These are phyloP conservation scores for Paxillus involutus DNA, from an alignment of 768 basidiomycete genomes.

Conservation along the genomic window DNA sequence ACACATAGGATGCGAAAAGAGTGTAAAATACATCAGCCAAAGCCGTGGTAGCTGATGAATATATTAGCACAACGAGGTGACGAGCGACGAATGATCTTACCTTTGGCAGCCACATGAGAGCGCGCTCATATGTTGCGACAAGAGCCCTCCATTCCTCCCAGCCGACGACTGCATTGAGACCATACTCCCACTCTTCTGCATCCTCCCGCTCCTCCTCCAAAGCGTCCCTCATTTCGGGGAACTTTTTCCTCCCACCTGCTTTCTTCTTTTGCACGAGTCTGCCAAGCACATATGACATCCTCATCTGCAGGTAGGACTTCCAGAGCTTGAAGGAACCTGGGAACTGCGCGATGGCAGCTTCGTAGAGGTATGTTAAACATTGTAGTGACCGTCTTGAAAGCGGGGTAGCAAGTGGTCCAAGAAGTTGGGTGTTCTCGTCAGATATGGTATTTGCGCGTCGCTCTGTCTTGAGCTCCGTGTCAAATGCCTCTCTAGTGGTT, in stretches of 20 bases:
- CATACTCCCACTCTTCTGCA: constrained; percentile 81
- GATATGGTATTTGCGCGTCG: constrained; percentile 42
- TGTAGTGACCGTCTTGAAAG: constrained; percentile 76
- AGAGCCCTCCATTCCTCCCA: constrained; percentile 95
- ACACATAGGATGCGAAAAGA: constrained; percentile 88
- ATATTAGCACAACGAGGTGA: constrained; percentile 5
- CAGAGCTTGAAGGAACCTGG: constrained; percentile 92
- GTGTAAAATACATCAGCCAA: constrained; percentile 91
- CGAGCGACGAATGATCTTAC: constrained; percentile 40
- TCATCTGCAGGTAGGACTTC: constrained; percentile 86
- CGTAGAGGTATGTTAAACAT: constrained; percentile 88
- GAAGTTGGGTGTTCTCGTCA: constrained; percentile 52
- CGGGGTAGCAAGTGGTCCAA: constrained; percentile 79
- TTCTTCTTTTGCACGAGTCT: constrained; percentile 68
- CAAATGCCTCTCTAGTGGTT: constrained; percentile 66
- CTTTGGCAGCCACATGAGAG: constrained; percentile 91
- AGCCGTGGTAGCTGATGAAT: constrained; percentile 76
- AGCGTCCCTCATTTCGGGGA: constrained; percentile 87
- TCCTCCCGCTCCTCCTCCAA: constrained; percentile 83
- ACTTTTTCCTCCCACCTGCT: constrained; percentile 87
- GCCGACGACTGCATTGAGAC: constrained; percentile 86
- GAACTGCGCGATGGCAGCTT: constrained; percentile 85
- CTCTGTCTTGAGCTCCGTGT: constrained; percentile 57
- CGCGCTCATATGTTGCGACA: constrained; percentile 86
- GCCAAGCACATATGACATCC: constrained; percentile 86